Evolutionary conservation across 2,329 filamentous ascomycete species (phyloP).

Genomic region (Pestalotiopsis sp.): DNA sequence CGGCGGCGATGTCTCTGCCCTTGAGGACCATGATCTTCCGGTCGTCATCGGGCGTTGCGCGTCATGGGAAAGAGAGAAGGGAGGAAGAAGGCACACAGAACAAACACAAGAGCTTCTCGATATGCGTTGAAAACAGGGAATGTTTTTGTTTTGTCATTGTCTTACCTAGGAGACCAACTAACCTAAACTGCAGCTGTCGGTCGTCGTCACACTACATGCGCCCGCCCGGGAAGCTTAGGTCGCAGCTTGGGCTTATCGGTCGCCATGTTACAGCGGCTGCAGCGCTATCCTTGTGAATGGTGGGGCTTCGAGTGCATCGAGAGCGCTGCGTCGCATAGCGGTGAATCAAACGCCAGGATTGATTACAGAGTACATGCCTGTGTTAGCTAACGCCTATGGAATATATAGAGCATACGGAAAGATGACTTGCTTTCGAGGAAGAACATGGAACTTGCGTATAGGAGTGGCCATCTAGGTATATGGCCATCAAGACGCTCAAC

Average conservation of each 20-base stretch:
- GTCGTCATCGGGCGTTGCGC: background rate
- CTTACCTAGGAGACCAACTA: background rate
- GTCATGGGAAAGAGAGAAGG: background rate
- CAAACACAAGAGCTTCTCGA: background rate
- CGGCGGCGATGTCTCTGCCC: conserved; percentile 72
- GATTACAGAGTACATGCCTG: background rate
- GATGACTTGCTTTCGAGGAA: no score
- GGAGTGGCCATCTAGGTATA: no score
- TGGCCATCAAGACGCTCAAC: no score
- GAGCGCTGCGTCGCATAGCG: background rate
- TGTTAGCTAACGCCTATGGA: no score
- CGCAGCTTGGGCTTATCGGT: background rate
- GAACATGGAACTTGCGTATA: no score
- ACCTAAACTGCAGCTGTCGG: background rate
- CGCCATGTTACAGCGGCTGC: background rate
- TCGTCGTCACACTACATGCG: background rate
- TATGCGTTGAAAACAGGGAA: background rate
- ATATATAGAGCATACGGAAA: no score
- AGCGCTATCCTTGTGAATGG: background rate
- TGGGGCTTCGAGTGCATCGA: background rate
- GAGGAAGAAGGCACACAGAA: background rate
- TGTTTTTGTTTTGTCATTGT: background rate
- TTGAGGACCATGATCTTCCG: conserved; percentile 66
- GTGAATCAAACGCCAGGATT: background rate
- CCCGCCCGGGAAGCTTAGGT: background rate